Evolutionary conservation across 164 flowering plant species (phyloP).

Genomic region (Chimonanthus salicifolius): DNA sequence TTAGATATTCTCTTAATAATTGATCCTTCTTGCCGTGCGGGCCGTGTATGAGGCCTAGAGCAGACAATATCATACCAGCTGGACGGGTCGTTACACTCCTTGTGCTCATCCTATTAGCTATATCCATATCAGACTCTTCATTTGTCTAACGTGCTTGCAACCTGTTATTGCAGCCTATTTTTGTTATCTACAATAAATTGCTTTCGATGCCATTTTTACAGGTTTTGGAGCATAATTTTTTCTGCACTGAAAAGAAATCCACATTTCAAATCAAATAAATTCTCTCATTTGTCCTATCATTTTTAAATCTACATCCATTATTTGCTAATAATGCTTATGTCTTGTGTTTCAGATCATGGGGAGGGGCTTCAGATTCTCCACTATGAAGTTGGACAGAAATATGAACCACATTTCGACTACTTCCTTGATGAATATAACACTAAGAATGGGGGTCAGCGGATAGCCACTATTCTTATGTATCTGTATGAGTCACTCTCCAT

Average conservation of each 20-base stretch:
- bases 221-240: background rate
- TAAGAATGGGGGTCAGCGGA: conserved; percentile 82
- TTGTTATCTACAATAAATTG: background rate
- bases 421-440: conserved; percentile 80
- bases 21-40: no score
- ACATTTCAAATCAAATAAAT: background rate
- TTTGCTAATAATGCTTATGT: background rate
- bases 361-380: conserved; percentile 96
- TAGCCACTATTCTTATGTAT: conserved; percentile 91
- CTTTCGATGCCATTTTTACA: background rate
- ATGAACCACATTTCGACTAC: conserved; percentile 88
- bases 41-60: no score
- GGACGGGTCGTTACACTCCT: no score
- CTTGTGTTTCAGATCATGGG: conserved; percentile 70
- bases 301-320: background rate
- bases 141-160: no score
- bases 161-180: no score
- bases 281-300: background rate
- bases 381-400: conserved; percentile 90
- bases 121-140: no score
- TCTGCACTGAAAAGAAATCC: background rate
- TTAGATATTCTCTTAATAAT: no score
- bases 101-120: no score
- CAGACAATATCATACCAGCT: no score
- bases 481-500: conserved; percentile 45